phyloP scores from a whole-genome alignment of 31 red algal genomes.

The Odonthalia washingtoniensis region DNA sequence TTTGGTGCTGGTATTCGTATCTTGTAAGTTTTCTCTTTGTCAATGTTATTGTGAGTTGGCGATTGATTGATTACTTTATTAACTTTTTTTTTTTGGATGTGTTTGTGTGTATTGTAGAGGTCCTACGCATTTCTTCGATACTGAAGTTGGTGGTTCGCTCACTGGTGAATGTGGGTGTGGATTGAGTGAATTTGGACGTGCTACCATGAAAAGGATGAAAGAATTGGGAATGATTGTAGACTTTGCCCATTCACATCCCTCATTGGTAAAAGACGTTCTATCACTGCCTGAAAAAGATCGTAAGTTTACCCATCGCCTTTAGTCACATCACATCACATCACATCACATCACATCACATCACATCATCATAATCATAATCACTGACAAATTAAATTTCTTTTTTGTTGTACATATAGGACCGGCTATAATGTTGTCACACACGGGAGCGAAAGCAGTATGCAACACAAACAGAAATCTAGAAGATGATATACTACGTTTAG shows the following conservation, averaged over 20 bases:
- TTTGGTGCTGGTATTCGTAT: constrained; percentile 43
- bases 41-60: background rate
- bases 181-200: constrained; percentile 42
- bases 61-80: no score
- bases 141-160: constrained; percentile 39
- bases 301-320: constrained; percentile 26
- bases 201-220: constrained; percentile 24
- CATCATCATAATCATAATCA: no score
- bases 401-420: no score
- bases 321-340: no score
- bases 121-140: constrained; percentile 51
- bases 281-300: background rate
- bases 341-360: no score
- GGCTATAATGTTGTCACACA: constrained; percentile 36
- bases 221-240: constrained; percentile 52
- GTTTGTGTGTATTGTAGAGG: constrained; percentile 10
- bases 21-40: constrained; percentile 11
- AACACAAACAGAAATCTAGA: constrained; percentile 34
- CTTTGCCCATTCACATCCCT: constrained; percentile 30
- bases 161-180: constrained; percentile 15
- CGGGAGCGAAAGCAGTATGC: constrained; percentile 41
- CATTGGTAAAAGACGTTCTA: constrained; percentile 28
- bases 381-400: no score
- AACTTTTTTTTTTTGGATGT: no score
- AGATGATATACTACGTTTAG: constrained; percentile 21